A percentile compares a stretch with the other conserved stretches of the same genome.
Conservation (phyloP, 805 yeast genomes). For the Metschnikowia hibisci region DNA sequence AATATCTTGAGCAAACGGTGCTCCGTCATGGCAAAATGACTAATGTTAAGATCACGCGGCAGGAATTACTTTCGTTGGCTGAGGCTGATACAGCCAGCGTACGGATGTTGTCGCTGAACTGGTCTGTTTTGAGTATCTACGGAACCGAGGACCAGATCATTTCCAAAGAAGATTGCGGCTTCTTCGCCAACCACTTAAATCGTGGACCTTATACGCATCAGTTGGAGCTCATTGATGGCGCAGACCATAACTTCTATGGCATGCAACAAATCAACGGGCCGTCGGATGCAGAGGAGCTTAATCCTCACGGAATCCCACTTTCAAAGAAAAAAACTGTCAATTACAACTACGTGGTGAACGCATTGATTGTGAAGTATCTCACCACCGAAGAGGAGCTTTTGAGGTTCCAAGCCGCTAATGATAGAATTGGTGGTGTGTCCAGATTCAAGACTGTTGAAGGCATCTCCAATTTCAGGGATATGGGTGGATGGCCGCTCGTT, state of each 20-base stretch:
- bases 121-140: conserved; percentile 62
- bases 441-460: conserved; percentile 68
- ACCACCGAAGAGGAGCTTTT: conserved; percentile 43
- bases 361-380: conserved; percentile 47
- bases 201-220: conserved; percentile 48
- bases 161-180: conserved; percentile 58
- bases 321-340: conserved; percentile 47
- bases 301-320: conserved; percentile 42
- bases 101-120: conserved; percentile 38
- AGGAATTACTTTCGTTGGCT: conserved; percentile 51
- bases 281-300: conserved; percentile 27
- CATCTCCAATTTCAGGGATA: conserved; percentile 68
- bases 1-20: conserved; percentile 29
- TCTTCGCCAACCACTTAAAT: conserved; percentile 54
- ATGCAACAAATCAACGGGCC: conserved; percentile 32
- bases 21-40: conserved; percentile 50
- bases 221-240: conserved; percentile 55
- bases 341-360: conserved; percentile 53
- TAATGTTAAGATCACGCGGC: conserved; percentile 39
- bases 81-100: conserved; percentile 43
- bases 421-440: conserved; percentile 36
- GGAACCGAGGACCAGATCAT: conserved; percentile 67
- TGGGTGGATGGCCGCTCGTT: conserved; percentile 66
- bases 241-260: conserved; percentile 82
- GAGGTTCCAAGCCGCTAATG: conserved; percentile 45